Evolutionary conservation across 1,284 basidiomycete genomes (phyloP).

Genomic region (Mixia osmundae): DNA sequence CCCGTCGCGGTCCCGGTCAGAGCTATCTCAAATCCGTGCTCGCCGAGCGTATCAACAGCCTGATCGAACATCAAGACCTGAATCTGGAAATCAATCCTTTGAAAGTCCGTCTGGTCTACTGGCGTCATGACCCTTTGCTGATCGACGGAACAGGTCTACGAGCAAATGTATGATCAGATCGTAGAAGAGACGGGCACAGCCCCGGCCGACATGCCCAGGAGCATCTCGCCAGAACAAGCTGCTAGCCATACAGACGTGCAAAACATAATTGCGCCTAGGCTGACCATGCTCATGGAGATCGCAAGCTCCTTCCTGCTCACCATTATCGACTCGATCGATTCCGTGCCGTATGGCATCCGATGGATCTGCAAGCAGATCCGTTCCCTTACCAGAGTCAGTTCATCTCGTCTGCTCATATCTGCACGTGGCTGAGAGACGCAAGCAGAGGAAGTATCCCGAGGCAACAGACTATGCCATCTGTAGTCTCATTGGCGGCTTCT

Average conservation of each 20-base stretch:
- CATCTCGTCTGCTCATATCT: not conserved
- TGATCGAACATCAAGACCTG: constrained; percentile 94
- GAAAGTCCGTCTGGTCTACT: constrained; percentile 37
- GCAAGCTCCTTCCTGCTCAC: constrained; percentile 89
- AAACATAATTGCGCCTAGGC: constrained; percentile 80
- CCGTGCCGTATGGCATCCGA: constrained; percentile 91
- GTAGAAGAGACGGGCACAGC: constrained; percentile 83
- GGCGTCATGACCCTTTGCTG: not conserved
- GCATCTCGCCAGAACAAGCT: constrained; percentile 80
- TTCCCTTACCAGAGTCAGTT: constrained; percentile 63
- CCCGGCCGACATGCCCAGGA: constrained; percentile 68
- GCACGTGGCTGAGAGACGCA: not conserved
- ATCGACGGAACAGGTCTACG: constrained; percentile 43
- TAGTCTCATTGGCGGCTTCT: constrained; percentile 95
- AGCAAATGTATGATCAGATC: constrained; percentile 95
- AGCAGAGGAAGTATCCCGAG: constrained; percentile 85
- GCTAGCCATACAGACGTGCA: constrained; percentile 83
- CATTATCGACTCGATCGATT: constrained; percentile 95
- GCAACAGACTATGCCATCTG: constrained; percentile 94
- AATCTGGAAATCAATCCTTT: constrained; percentile 97
- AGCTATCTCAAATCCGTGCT: constrained; percentile 91
- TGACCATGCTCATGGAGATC: constrained; percentile 98
- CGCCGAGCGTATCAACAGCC: constrained; percentile 86
- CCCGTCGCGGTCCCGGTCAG: constrained; percentile 87
- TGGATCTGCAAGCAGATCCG: constrained; percentile 99